A percentile compares a stretch with the other conserved stretches of the same genome.
Conservation (phyloP, 768 basidiomycete genomes). For the Lactifluus piperatus region DNA sequence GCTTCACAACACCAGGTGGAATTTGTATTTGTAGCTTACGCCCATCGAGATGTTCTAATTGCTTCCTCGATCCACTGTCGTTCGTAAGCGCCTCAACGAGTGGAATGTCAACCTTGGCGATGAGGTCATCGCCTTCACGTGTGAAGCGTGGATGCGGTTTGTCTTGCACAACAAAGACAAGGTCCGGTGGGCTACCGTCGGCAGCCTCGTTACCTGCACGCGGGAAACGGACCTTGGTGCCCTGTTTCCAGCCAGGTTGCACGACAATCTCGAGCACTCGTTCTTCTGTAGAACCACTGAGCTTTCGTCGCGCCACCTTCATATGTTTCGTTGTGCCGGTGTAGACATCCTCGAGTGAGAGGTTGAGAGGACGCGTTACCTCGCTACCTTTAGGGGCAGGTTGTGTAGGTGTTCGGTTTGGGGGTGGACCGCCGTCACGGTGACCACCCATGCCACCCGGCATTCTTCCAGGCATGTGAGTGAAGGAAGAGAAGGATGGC, state of each 20-base stretch:
- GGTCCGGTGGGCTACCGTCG: slow-evolving; percentile 66
- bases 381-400: slow-evolving; percentile 36
- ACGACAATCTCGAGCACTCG: slow-evolving; percentile 77
- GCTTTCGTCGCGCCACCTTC: slow-evolving; percentile 68
- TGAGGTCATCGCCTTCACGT: slow-evolving; percentile 77
- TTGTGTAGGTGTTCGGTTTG: slow-evolving; percentile 22
- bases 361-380: slow-evolving; percentile 73
- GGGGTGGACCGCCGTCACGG: slow-evolving; percentile 5
- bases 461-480: slow-evolving; percentile 48
- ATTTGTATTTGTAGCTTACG: slow-evolving; percentile 59
- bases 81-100: slow-evolving; percentile 80
- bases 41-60: slow-evolving; percentile 71
- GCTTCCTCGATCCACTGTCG: slow-evolving; percentile 36
- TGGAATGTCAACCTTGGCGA: slow-evolving; percentile 50
- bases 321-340: slow-evolving; percentile 79
- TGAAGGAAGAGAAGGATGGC: slow-evolving; percentile 26
- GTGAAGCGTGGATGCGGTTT: slow-evolving; percentile 74
- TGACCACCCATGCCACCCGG: slow-evolving; percentile 44
- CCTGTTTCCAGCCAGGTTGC: slow-evolving; percentile 90
- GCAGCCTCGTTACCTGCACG: slow-evolving; percentile 75
- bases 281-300: slow-evolving; percentile 73
- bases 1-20: slow-evolving; percentile 65
- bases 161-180: slow-evolving; percentile 97
- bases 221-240: slow-evolving; percentile 89
- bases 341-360: slow-evolving; percentile 83